Conservation (phyloP, 257 asterid species). For the Solanum dulcamara region DNA sequence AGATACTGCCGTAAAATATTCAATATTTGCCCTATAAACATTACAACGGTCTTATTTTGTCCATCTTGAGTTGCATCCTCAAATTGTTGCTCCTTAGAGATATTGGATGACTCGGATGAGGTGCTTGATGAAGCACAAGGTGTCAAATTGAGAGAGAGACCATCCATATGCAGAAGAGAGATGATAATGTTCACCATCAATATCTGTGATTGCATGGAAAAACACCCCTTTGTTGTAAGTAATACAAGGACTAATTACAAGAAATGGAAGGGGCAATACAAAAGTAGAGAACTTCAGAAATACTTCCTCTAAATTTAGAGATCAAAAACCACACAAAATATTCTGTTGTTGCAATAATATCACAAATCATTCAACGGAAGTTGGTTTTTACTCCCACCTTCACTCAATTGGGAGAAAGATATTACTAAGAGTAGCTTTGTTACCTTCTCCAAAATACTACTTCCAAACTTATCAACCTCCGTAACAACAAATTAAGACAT, state of each 20-base stretch:
- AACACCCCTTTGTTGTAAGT: not conserved
- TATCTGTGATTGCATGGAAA: conserved; percentile 34
- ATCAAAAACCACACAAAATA: not conserved
- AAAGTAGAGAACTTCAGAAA: conserved; percentile 2
- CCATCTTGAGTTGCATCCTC: conserved; percentile 39
- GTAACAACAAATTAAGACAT: not conserved
- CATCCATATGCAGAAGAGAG: conserved; percentile 84
- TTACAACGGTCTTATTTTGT: conserved; percentile 68
- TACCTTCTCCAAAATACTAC: not conserved
- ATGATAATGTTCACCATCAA: conserved; percentile 73
- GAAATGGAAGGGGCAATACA: conserved; percentile 1
- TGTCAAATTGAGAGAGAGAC: conserved; percentile 44
- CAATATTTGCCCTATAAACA: conserved; percentile 66
- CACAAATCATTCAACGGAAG: not conserved
- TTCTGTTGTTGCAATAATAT: not conserved
- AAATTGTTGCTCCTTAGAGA: conserved; percentile 25
- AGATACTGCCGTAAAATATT: conserved; percentile 67
- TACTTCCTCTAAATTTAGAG: not conserved
- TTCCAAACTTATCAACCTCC: not conserved
- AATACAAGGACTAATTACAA: conserved; percentile 10
- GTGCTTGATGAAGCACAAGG: conserved; percentile 37
- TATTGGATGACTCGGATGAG: conserved; percentile 33
- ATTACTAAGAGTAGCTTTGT: not conserved
- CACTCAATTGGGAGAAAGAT: not conserved
- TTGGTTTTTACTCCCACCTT: not conserved